A percentile compares a stretch with the other conserved stretches of the same genome.
phyloP scores from a whole-genome alignment of 768 basidiomycete species.

The Dacryopinax primogenitus region DNA sequence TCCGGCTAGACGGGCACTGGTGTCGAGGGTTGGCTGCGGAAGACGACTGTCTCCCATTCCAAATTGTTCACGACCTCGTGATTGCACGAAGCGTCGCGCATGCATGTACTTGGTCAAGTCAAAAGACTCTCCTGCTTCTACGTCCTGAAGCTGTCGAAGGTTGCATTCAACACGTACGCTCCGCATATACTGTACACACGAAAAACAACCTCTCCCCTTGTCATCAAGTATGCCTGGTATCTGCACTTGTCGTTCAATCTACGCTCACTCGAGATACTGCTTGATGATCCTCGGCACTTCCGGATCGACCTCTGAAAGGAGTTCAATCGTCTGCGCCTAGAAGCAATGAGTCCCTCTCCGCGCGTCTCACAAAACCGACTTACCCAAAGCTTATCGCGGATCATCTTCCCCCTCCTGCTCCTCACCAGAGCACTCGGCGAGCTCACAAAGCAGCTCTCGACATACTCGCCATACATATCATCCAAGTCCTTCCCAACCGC shows the following conservation, averaged over 20 bases:
- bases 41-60: no score
- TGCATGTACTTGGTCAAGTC: no score
- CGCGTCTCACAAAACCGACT: not conserved
- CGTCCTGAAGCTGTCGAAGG: no score
- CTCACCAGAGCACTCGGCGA: conserved; percentile 4
- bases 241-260: not conserved
- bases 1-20: no score
- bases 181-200: no score
- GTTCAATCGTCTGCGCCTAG: not conserved
- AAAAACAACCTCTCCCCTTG: no score
- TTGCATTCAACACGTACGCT: no score
- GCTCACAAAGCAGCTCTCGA: conserved; percentile 9
- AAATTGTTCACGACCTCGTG: no score
- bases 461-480: conserved; percentile 1
- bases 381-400: not conserved
- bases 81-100: no score
- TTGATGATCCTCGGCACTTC: not conserved
- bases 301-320: not conserved
- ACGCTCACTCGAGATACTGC: not conserved
- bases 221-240: not conserved
- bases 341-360: no score
- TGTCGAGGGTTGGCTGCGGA: no score
- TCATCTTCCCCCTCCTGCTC: not conserved
- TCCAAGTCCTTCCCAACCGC: conserved; percentile 9
- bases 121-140: no score